Evolutionary conservation across 129 eudicot species (phyloP).

Genomic region (Saussurea involucrata): DNA sequence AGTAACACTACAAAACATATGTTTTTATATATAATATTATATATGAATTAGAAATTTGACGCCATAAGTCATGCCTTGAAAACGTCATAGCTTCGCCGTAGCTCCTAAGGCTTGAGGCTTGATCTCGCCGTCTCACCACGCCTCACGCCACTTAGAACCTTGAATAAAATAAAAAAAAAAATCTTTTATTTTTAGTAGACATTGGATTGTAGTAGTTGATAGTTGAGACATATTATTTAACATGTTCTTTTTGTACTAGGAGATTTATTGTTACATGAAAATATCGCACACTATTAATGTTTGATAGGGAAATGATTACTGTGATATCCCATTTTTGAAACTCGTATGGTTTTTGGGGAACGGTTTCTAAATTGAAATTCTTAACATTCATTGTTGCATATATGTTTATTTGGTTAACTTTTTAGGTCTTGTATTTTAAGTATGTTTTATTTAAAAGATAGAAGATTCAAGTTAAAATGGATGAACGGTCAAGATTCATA

Average conservation of each 20-base stretch:
- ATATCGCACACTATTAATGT: background rate
- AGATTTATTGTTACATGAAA: background rate
- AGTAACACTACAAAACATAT: too few species aligned
- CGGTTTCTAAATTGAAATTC: background rate
- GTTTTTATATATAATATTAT: too few species aligned
- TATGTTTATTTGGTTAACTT: background rate
- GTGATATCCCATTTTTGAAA: background rate
- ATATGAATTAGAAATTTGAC: too few species aligned
- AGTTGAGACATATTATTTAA: background rate
- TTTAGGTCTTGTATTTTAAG: background rate
- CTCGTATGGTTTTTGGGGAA: background rate
- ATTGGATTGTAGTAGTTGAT: background rate
- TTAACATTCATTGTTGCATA: too few species aligned
- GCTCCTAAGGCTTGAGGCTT: too few species aligned
- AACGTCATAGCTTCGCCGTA: too few species aligned
- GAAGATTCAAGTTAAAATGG: background rate
- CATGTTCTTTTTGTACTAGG: background rate
- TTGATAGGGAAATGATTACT: background rate
- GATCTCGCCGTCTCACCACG: too few species aligned
- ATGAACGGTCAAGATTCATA: background rate
- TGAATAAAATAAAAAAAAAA: too few species aligned
- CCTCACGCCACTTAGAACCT: too few species aligned
- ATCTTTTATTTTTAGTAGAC: too few species aligned
- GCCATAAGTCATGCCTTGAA: too few species aligned
- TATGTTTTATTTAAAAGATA: too few species aligned